A percentile compares a stretch with the other conserved stretches of the same genome.
Evolutionary conservation across 768 basidiomycete species (phyloP).

Genomic region (Rhodotorula babjevae): DNA sequence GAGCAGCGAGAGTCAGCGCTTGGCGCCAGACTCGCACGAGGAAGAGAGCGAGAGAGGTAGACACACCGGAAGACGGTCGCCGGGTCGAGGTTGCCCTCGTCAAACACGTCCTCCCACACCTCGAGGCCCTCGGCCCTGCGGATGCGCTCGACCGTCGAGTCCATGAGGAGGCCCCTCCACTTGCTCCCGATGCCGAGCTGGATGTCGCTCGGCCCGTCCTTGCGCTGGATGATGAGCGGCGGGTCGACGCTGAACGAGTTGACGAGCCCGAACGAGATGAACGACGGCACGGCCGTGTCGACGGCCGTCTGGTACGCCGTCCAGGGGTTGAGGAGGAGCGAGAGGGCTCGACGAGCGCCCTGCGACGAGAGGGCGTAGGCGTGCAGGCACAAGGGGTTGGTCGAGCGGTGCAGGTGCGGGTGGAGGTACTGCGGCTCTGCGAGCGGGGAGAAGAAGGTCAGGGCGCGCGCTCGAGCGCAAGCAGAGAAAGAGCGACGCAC

Average conservation of each 20-base stretch:
- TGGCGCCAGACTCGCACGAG: not conserved
- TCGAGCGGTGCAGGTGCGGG: slow-evolving; percentile 39
- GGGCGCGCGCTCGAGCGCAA: no score
- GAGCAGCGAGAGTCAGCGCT: not conserved
- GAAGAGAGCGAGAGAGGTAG: not conserved
- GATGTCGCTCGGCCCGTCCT: slow-evolving; percentile 41
- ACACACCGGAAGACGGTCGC: slow-evolving; percentile 32
- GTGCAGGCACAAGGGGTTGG: slow-evolving; percentile 42
- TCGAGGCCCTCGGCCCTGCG: slow-evolving; percentile 11
- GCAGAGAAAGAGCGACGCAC: slow-evolving; percentile 16
- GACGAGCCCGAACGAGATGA: slow-evolving; percentile 32
- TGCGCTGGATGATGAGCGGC: slow-evolving; percentile 44
- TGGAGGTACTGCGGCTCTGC: slow-evolving; percentile 43
- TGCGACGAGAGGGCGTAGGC: slow-evolving; percentile 38
- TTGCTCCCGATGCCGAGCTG: slow-evolving; percentile 34
- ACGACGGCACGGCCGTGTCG: slow-evolving; percentile 41
- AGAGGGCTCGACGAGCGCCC: slow-evolving; percentile 32
- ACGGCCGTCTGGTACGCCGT: slow-evolving; percentile 42
- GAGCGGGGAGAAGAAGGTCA: not conserved
- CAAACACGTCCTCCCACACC: slow-evolving; percentile 20
- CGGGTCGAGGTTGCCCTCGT: slow-evolving; percentile 25
- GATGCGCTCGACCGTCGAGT: slow-evolving; percentile 35
- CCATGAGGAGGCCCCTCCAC: slow-evolving; percentile 36
- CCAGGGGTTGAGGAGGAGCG: slow-evolving; percentile 41
- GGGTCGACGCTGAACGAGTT: slow-evolving; percentile 42